A percentile compares a stretch with the other conserved stretches of the same genome.
Conservation (phyloP, 495 filamentous ascomycete species). For the Elasticomyces elasticus region DNA sequence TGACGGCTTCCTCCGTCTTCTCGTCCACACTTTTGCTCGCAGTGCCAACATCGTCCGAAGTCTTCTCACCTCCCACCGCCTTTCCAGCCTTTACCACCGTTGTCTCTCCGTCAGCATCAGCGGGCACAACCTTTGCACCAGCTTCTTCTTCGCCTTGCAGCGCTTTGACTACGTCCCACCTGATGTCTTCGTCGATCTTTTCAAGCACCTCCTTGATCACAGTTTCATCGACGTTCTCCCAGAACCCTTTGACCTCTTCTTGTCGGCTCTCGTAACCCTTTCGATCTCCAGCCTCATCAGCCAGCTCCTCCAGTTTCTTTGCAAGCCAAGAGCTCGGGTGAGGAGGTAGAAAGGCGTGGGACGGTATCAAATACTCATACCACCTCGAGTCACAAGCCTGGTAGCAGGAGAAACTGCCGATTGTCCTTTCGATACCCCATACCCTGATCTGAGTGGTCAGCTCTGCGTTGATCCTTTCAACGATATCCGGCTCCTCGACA, state of each 20-base stretch:
- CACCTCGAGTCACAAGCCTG: conserved; percentile 84
- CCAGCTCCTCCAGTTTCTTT: conserved; percentile 60
- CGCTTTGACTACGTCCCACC: conserved; percentile 33
- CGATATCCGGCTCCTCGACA: conserved; percentile 76
- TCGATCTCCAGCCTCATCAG: conserved; percentile 58
- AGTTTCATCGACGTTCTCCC: conserved; percentile 67
- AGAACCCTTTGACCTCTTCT: conserved; percentile 67
- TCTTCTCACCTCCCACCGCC: neutral
- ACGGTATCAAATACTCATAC: conserved; percentile 94
- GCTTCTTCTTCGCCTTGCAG: conserved; percentile 28
- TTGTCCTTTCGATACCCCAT: conserved; percentile 82
- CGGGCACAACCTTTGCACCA: conserved; percentile 18
- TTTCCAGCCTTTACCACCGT: conserved; percentile 2
- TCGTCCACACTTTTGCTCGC: conserved; percentile 2
- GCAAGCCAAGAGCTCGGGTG: conserved; percentile 79
- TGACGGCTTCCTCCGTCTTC: conserved; percentile 15
- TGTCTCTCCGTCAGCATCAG: conserved; percentile 26
- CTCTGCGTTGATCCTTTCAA: conserved; percentile 79
- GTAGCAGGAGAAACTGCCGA: conserved; percentile 80
- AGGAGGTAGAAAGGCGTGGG: conserved; percentile 80
- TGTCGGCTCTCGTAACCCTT: conserved; percentile 59
- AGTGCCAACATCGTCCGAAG: neutral
- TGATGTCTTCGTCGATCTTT: conserved; percentile 37
- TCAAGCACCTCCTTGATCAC: conserved; percentile 65
- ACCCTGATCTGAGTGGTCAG: conserved; percentile 81